Base-by-base conservation (phyloP, 2,329 filamentous ascomycete species). In the Didymella keratinophila region DNA sequence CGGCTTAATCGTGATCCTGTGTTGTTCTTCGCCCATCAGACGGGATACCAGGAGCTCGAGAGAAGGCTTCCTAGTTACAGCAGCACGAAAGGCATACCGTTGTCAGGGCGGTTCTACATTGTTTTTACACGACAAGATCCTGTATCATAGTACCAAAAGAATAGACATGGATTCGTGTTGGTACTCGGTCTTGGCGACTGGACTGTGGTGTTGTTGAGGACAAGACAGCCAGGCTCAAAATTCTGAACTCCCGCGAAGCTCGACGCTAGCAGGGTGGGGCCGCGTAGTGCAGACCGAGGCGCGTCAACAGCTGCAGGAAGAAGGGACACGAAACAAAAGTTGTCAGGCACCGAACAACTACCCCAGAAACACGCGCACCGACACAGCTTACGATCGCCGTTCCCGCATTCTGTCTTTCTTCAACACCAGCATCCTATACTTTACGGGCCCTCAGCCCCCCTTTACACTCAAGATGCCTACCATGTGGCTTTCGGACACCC, bases 1-100 rank as follows among this genome's bases (percentile, higher is more conserved):
- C 93, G 93, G 93, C 93, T 97, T 97, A 97, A 95, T 96, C 89
- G 92, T 89, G 91, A 92, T 92, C 90, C 73, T 58, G 62, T 64
- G 66, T 77, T 71, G 52, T 71, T 96, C 86, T 96, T 83, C 89
- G 93, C 92, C 91, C 85, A 59, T 78, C 78, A 84, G 86, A 90
- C 88, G 84, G 84, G 84, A 83, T 90, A 95, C 92, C 90, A 91
- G 92, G 85, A 86, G 82, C 83, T 89, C 88, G 92, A 84, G 50
- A 78, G 84, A 79, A 76, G 75, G 77, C 48, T 76, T 76, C 78
- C 82, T 84, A 86, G 84, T 86, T 85, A 85, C 84, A 84, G 81
- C 76, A 78, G 76, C 76, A 68, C 64, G 66, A 71, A 30, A 25
- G 73, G 65, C 75, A 71, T 68, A 73, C 82, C 83, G 83, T 84